Base-by-base conservation (phyloP, 2,329 filamentous ascomycete genomes). In the Xylariaceae sp. region DNA sequence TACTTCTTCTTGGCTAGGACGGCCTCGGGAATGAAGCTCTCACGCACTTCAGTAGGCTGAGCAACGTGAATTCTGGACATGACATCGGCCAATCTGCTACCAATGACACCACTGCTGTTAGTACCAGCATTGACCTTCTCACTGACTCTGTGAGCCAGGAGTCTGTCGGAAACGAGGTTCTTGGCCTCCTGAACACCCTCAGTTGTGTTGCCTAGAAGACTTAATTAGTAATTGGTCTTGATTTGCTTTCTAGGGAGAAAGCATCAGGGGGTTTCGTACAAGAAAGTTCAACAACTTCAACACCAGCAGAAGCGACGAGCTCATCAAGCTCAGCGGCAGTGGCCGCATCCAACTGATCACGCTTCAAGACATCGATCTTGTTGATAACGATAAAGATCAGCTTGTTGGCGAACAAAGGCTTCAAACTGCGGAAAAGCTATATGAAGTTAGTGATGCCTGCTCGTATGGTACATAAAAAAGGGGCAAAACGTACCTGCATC, bases 391-490 rank as follows among this genome's bases (percentile, higher is more conserved):
- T 83, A 74, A 96, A 97, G 50, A 97, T 93, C 53, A 97, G 83
- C 80, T 97, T 97, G 80, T 97, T 97, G 56, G 92, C 88, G 73
- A 99, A 99, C 18, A 99, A 82, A 37, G 94, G 94, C 79, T 95
- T 96, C 76, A 97, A 96, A 75, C 89, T 95, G 80, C 91, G 87
- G 83, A 97, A 99, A 13, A 99, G 86, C 68, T 64, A 51, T 48
- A 4, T 44, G n/a, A 55, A 42, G 57, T 64, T 48, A 64, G 62
- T 49, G 37, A 54, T 50, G 2, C 10, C 2, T 9, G 10, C 39
- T 23, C 9, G 35, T 11, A 30, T 15, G 51, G 35, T 9, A 34
- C 39, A 18, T 49, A 23, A 39, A 47, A 47, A 4, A 8, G n/a
- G 17, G 18, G 3, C 6, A 53, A 6, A 55, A 30, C 18, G 11